These are phyloP conservation scores for Saccharomycopsis amapae DNA, from an alignment of 805 yeast genomes.

Conservation along the genomic window DNA sequence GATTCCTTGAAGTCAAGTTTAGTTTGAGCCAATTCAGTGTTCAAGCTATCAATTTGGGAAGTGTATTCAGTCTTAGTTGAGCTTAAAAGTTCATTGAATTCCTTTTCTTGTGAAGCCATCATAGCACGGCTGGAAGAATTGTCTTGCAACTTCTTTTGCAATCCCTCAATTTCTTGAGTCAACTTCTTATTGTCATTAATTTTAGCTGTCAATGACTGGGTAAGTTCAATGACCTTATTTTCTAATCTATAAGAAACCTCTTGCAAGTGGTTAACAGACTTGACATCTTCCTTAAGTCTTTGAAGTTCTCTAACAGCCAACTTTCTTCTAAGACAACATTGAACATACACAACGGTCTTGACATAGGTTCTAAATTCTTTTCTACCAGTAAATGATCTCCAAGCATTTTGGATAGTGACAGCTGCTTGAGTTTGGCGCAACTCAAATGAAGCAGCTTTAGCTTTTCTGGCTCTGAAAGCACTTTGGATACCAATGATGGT, in stretches of 20 bases:
- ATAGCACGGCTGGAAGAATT: conserved; percentile 46
- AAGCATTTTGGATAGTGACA: conserved; percentile 58
- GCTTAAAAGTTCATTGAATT: conserved; percentile 41
- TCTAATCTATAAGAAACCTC: conserved; percentile 91
- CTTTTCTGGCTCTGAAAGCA: conserved; percentile 42
- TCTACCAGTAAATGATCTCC: conserved; percentile 66
- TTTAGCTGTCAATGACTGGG: conserved; percentile 73
- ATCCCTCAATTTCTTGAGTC: conserved; percentile 47
- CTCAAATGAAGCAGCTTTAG: conserved; percentile 45
- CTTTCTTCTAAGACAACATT: conserved; percentile 70
- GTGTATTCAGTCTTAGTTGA: conserved; percentile 41
- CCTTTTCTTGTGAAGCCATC: conserved; percentile 48
- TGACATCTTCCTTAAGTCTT: conserved; percentile 75
- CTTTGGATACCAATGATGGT: conserved; percentile 42
- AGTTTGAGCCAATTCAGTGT: conserved; percentile 47
- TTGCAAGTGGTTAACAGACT: conserved; percentile 80
- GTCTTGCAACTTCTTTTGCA: conserved; percentile 47
- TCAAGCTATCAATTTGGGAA: conserved; percentile 41
- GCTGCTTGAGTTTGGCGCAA: conserved; percentile 59
- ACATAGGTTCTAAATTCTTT: conserved; percentile 37
- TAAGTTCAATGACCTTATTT: conserved; percentile 94
- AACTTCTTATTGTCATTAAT: conserved; percentile 76
- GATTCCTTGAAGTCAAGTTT: conserved; percentile 53
- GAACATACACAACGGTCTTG: conserved; percentile 61
- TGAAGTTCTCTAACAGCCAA: conserved; percentile 61